These are phyloP conservation scores for Escovopsis sp. DNA, from an alignment of 2,329 filamentous ascomycete species.

Conservation along the genomic window DNA sequence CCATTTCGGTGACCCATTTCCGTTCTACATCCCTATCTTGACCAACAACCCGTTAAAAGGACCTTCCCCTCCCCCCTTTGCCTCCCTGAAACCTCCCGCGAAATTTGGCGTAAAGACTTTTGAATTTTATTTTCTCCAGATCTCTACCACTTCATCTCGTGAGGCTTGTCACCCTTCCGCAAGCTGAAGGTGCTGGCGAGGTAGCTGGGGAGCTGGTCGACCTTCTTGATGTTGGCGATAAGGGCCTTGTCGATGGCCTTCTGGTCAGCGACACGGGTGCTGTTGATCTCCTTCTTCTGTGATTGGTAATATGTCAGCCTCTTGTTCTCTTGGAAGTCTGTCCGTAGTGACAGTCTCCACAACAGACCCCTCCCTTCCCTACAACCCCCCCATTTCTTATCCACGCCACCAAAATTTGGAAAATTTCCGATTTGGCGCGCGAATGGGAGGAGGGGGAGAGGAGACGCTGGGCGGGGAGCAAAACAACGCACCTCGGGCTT, in stretches of 20 bases:
- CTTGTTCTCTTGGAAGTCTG: too few relatives aligned
- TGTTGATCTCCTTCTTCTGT: slow-evolving; percentile 94
- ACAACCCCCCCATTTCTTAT: too few relatives aligned
- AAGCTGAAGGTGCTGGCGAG: slow-evolving; percentile 93
- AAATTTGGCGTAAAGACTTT: too few relatives aligned
- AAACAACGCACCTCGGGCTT: slow-evolving; percentile 68
- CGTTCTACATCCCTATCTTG: slow-evolving; percentile 28
- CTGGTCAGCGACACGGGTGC: slow-evolving; percentile 88
- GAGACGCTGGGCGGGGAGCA: slow-evolving; percentile 1
- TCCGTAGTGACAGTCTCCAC: too few relatives aligned
- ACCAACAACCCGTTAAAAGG: slow-evolving; percentile 4
- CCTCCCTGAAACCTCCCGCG: too few relatives aligned
- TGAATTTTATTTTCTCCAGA: slow-evolving; percentile 10
- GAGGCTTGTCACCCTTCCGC: slow-evolving; percentile 97
- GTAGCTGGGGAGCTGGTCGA: slow-evolving; percentile 85
- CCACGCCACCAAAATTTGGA: too few relatives aligned
- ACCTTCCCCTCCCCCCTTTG: too few relatives aligned
- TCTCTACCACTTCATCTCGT: slow-evolving; percentile 98
- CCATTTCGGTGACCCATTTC: slow-evolving; percentile 31
- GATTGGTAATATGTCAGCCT: too few relatives aligned
- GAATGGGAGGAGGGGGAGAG: too few relatives aligned
- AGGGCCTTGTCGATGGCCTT: slow-evolving; percentile 97
- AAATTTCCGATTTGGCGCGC: not conserved
- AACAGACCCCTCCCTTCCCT: too few relatives aligned
- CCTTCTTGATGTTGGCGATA: slow-evolving; percentile 95